A percentile compares a stretch with the other conserved stretches of the same genome.
phyloP scores from a whole-genome alignment of 2,329 filamentous ascomycete species.

The Trichoderma endophyticum region DNA sequence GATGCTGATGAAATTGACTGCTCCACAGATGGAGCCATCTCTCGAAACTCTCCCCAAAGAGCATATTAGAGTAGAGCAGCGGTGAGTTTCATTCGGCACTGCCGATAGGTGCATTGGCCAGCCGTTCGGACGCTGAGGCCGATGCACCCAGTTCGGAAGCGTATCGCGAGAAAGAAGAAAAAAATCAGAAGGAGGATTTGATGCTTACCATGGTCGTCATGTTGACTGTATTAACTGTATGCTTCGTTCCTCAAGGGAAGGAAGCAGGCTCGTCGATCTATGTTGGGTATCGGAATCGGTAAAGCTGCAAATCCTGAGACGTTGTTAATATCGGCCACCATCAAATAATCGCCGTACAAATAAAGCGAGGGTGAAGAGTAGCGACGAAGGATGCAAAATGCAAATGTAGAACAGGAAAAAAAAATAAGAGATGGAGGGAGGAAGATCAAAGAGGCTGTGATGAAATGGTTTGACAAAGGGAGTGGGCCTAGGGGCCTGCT shows the following conservation, averaged over 20 bases:
- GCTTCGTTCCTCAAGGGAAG: slow-evolving; percentile 26
- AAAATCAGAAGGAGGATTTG: neutral
- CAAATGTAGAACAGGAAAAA: neutral
- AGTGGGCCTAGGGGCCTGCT: slow-evolving; percentile 13
- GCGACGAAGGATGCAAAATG: neutral
- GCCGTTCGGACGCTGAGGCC: neutral
- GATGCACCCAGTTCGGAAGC: neutral
- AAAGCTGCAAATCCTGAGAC: neutral
- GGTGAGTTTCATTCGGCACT: neutral
- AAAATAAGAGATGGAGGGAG: neutral
- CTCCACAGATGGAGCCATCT: neutral
- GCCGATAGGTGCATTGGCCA: slow-evolving; percentile 2
- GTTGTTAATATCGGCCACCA: neutral
- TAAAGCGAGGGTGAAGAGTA: neutral
- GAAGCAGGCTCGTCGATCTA: slow-evolving; percentile 19
- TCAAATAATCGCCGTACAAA: neutral
- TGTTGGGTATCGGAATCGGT: neutral
- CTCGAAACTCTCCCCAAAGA: neutral
- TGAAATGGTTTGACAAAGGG: slow-evolving; percentile 18
- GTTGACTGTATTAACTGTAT: slow-evolving; percentile 26
- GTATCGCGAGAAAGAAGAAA: neutral
- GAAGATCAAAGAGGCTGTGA: neutral
- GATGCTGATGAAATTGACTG: neutral
- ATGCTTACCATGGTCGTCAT: slow-evolving; percentile 53
- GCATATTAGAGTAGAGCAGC: neutral